Evolutionary conservation across 139 green algal species (phyloP), one percentile per base, ranked within the genome.

Genomic region (Coelastrella sp.): DNA sequence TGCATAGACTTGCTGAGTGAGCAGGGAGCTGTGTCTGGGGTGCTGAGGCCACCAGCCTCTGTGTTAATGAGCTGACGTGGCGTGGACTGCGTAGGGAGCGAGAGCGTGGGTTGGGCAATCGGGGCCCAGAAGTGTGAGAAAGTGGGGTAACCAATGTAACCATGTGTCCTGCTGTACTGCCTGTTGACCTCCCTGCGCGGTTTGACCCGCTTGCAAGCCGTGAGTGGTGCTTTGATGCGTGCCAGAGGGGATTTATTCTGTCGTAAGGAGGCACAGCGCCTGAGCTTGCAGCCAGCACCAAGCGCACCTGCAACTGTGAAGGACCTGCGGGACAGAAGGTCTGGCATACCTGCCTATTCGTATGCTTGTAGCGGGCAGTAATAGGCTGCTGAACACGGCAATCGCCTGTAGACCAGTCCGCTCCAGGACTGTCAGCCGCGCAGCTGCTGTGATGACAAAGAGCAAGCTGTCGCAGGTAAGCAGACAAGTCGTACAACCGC

Each of bases 1-100:
- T 88, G 83, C 83, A n/a, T 88, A 57, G 68, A 88, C 8, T 54
- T 88, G 83, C 47, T 88, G 4, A 88, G 66, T 80, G 66, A 16
- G 19, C 54, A 68, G 19, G 83, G 83, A 11, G 19, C 47, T 4
- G 23, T n/a, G 20, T 59, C 64, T n/a, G 83, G 83, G 5, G 6
- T 68, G 7, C 14, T 88, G 19, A 23, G 56, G 54, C 83, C 83
- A 57, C 23, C 68, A n/a, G 54, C 68, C 0, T 88, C 83, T 10
- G 83, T 88, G 54, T 60, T 88, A 19, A 77, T 78, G 13, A 78
- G 6, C 17, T 76, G 68, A 76, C 11, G 10, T 85, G 58, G 13
- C 11, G 10, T 19, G 14, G 17, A 84, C 7, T 4, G 32, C 32
- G 32, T 47, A 47, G 32, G 32, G 32, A 47, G 32, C 32, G 32